A percentile compares a stretch with the other conserved stretches of the same genome.
phyloP scores from a whole-genome alignment of 129 eudicot genomes.

The Arctium minus region DNA sequence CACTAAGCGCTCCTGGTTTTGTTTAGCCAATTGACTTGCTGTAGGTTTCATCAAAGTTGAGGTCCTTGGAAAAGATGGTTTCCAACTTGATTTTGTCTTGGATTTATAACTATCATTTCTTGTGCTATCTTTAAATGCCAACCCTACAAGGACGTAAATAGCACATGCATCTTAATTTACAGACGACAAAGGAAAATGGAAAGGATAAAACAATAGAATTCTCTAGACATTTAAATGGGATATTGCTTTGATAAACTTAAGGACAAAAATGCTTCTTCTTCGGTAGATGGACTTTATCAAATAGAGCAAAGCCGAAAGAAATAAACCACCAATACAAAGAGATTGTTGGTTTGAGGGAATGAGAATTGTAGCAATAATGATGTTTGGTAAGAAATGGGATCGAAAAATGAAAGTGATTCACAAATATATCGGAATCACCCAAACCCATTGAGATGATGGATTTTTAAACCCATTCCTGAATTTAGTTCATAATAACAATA shows the following conservation, averaged over 20 bases:
- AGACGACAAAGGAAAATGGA: not conserved
- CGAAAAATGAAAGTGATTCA: not conserved
- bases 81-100: conserved; percentile 43
- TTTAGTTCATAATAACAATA: not conserved
- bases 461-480: not conserved
- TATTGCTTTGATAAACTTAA: not conserved
- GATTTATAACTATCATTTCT: conserved; percentile 32
- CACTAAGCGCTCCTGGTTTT: conserved; percentile 50
- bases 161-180: not conserved
- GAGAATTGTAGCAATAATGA: not conserved
- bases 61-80: conserved; percentile 55
- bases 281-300: not conserved
- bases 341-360: not conserved
- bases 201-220: not conserved
- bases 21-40: conserved; percentile 93
- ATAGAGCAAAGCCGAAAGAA: not conserved
- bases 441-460: not conserved
- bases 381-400: not conserved
- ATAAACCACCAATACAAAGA: not conserved
- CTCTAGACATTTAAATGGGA: not conserved
- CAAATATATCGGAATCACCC: not conserved
- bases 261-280: not conserved
- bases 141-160: conserved; percentile 29
- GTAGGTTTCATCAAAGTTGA: conserved; percentile 99
- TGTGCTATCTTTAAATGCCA: conserved; percentile 41